Base-by-base conservation (phyloP, 2,329 filamentous ascomycete genomes). In the Pseudogymnoascus sp. region DNA sequence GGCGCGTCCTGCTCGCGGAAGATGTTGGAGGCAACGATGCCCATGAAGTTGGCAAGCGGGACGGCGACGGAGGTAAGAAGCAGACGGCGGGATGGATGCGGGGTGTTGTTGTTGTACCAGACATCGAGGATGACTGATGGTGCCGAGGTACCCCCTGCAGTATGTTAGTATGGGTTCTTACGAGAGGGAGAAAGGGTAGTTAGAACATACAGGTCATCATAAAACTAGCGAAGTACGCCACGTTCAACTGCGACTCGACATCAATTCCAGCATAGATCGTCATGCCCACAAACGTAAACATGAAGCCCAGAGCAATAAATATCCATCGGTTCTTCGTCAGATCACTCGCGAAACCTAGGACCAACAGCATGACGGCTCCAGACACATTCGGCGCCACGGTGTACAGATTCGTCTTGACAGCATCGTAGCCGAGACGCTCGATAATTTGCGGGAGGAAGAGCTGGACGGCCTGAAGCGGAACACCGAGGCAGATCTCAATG, bases 301-400 rank as follows among this genome's bases (percentile, higher is more conserved):
- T 72, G 72, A 91, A 92, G 0, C 88, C 88, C 3, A 89, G 75
- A 0, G 85, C 84, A 67, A 93, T 87, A 71, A 92, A 92, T 0
- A 88, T 88, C 61, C 87, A 67, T 40, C 71, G 61, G 15, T 65
- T 60, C 5, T 68, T 64, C 0, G 65, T 68, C 42, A 78, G 80
- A 69, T 93, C 89, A 1, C 86, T 89, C 4, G 80, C 74, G 67
- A 91, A 92, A 0, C 88, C 89, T 0, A 92, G 77, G 12, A 92
- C 74, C 0, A 93, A 77, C 2, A 92, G 77, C 80, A 91, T 86
- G 0, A 82, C 81, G 0, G 89, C 88, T 1, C 89, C 90, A 0
- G 83, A 84, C 52, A 90, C 80, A 68, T 92, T 93, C 1, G 90
- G 90, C 0, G 89, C 90, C 0, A 93, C 89, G 0, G 89, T 92